Conservation (phyloP, 163 green algal genomes). For the Prototheca stagnorum region DNA sequence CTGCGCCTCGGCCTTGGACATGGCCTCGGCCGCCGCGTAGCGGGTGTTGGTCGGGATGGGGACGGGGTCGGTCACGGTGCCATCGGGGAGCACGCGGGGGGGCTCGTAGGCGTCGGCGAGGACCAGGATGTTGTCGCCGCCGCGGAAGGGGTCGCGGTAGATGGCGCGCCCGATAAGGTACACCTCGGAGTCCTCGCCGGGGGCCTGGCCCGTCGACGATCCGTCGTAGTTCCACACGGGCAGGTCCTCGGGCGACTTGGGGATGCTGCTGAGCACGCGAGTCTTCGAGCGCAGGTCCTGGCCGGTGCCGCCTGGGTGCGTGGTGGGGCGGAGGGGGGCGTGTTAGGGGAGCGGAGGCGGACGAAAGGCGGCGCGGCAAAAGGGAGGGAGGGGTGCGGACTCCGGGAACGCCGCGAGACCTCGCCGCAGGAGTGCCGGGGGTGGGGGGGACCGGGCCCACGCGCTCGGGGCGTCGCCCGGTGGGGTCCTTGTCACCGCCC, state of each 20-base stretch:
- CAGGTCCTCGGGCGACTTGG: slow-evolving; percentile 43
- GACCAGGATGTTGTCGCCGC: slow-evolving; percentile 86
- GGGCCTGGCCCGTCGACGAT: slow-evolving; percentile 77
- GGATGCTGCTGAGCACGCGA: slow-evolving; percentile 16
- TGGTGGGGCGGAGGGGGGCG: background rate
- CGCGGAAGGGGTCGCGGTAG: slow-evolving; percentile 77
- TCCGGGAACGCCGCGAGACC: no score
- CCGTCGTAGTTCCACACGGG: slow-evolving; percentile 98
- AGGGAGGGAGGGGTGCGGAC: no score
- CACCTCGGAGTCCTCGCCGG: slow-evolving; percentile 85
- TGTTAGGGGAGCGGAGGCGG: background rate
- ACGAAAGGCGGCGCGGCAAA: background rate
- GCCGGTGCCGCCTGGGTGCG: slow-evolving; percentile 15
- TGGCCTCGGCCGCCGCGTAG: slow-evolving; percentile 43
- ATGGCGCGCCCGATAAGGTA: slow-evolving; percentile 75
- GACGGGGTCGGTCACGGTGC: slow-evolving; percentile 40
- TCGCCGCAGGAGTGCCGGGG: no score
- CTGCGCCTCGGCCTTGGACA: slow-evolving; percentile 76
- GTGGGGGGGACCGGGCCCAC: no score
- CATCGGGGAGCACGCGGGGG: slow-evolving; percentile 43
- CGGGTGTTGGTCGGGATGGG: slow-evolving; percentile 83
- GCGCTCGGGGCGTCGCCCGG: no score
- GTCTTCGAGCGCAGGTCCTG: slow-evolving; percentile 77
- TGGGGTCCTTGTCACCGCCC: no score
- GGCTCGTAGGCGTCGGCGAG: slow-evolving; percentile 92